phyloP scores from a whole-genome alignment of 441 rosid genomes.

The Populus tomentosa region DNA sequence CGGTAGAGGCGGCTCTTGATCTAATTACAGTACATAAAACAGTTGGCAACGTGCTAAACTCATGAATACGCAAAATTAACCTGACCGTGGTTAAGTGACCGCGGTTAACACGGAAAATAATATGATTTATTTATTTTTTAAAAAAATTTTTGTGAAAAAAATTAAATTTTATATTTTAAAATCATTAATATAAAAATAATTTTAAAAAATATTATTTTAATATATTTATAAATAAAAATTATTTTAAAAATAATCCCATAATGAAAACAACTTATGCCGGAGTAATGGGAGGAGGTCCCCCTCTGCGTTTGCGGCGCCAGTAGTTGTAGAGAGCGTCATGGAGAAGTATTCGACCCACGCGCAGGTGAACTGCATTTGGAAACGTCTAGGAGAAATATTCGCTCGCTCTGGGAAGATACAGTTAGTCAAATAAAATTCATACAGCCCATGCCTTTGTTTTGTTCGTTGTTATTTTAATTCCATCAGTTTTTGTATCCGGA shows the following conservation, averaged over 20 bases:
- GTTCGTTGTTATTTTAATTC: too few relatives aligned
- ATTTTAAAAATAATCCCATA: too few relatives aligned
- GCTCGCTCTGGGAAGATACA: too few relatives aligned
- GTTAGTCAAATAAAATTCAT: too few relatives aligned
- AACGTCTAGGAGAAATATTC: too few relatives aligned
- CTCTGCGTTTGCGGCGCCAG: conserved; percentile 39
- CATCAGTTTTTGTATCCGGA: too few relatives aligned
- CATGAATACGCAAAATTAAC: neutral
- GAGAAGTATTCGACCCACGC: conserved; percentile 2
- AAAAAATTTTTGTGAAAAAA: neutral
- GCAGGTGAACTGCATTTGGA: neutral
- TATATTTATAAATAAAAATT: too few relatives aligned
- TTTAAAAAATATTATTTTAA: too few relatives aligned
- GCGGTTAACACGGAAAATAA: neutral
- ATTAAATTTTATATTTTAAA: too few relatives aligned
- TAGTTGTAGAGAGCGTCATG: conserved; percentile 3
- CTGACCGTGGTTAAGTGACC: conserved; percentile 27
- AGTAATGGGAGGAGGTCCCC: conserved; percentile 6
- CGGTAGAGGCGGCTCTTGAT: neutral
- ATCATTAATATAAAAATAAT: too few relatives aligned
- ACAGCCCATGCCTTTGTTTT: too few relatives aligned
- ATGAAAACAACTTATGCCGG: conserved; percentile 6
- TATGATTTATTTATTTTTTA: too few relatives aligned
- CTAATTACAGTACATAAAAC: neutral
- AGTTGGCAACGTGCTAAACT: neutral